Evolutionary conservation across 495 filamentous ascomycete genomes (phyloP).

Genomic region (Echria macrotheca): DNA sequence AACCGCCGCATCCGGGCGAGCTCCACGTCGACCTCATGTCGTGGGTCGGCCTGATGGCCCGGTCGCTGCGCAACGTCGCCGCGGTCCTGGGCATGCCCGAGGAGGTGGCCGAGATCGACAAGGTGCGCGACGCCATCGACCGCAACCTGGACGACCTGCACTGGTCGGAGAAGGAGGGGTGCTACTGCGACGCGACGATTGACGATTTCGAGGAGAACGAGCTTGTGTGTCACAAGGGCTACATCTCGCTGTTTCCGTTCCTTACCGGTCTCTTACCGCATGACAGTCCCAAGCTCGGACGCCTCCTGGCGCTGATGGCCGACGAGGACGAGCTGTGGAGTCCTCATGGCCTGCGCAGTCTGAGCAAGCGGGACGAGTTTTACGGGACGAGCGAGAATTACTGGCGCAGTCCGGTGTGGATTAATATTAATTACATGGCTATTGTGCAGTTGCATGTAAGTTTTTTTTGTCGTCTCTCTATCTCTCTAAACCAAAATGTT

Average conservation of each 20-base stretch:
- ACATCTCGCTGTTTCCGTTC: constrained; percentile 92
- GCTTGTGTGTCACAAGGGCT: constrained; percentile 93
- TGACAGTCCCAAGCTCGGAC: constrained; percentile 65
- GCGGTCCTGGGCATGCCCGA: constrained; percentile 62
- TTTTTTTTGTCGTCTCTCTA: constrained; percentile 13
- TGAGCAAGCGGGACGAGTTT: constrained; percentile 76
- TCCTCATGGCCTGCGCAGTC: constrained; percentile 74
- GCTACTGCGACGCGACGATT: constrained; percentile 92
- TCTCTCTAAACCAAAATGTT: too few relatives aligned
- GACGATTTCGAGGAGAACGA: constrained; percentile 89
- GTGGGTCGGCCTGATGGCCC: constrained; percentile 95
- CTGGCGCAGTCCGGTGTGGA: constrained; percentile 94
- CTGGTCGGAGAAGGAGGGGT: constrained; percentile 72
- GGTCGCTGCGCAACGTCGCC: constrained; percentile 72
- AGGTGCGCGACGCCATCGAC: constrained; percentile 69
- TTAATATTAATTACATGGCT: constrained; percentile 94
- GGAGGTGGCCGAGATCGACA: constrained; percentile 66
- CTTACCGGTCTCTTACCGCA: constrained; percentile 67
- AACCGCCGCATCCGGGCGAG: constrained; percentile 97
- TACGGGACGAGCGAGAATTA: constrained; percentile 94
- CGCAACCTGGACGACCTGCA: constrained; percentile 91
- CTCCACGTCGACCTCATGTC: constrained; percentile 91
- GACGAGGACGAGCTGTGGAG: constrained; percentile 86
- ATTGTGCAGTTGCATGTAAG: constrained; percentile 77
- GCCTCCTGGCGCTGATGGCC: constrained; percentile 67